Conservation (phyloP, 2,329 filamentous ascomycete genomes). For the Ceratocystis cacaofunesta region DNA sequence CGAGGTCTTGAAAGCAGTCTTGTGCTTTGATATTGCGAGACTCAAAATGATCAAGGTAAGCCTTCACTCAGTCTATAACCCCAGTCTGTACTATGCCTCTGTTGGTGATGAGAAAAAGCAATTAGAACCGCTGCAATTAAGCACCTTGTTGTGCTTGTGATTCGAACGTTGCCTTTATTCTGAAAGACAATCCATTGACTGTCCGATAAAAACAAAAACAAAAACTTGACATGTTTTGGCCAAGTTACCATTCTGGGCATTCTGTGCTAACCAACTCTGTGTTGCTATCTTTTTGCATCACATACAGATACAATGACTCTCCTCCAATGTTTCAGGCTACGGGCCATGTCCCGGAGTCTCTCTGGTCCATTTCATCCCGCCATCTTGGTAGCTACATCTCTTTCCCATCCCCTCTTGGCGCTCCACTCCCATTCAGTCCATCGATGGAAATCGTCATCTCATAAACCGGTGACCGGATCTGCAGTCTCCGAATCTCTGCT, state of each 20-base stretch:
- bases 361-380: not conserved
- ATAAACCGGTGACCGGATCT: not conserved
- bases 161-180: conserved; percentile 23
- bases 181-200: not conserved
- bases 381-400: not conserved
- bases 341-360: conserved; percentile 17
- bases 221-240: too few relatives aligned
- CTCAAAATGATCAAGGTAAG: conserved; percentile 18
- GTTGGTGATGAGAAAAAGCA: conserved; percentile 28
- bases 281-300: not conserved
- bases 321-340: conserved; percentile 26
- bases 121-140: conserved; percentile 39
- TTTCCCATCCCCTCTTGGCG: not conserved
- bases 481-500: not conserved
- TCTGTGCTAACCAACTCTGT: conserved; percentile 4
- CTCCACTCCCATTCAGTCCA: not conserved
- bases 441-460: conserved; percentile 12
- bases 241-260: conserved; percentile 15
- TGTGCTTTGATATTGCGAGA: conserved; percentile 1
- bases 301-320: conserved; percentile 26
- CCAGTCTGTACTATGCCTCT: not conserved
- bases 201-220: not conserved
- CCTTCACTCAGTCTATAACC: not conserved
- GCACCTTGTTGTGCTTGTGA: conserved; percentile 30
- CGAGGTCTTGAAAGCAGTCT: not conserved